Percentiles rank a stretch among this genome's conserved stretches.
Conservation (phyloP, 2,329 filamentous ascomycete species). For the Cordyceps pruinosa region DNA sequence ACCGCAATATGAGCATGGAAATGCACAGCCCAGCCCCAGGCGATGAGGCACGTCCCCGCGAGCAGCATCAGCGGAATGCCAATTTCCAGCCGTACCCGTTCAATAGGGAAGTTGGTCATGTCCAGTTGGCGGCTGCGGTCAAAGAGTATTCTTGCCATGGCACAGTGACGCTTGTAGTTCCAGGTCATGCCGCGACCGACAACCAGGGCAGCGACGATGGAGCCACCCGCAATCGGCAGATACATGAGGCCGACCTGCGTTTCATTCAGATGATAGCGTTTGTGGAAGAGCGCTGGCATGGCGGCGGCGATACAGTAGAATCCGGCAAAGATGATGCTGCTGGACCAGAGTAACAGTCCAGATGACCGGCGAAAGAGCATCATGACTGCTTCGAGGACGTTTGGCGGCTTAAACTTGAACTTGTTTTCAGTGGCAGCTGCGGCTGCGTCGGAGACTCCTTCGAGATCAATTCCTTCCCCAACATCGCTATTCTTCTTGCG, state of each 20-base stretch:
- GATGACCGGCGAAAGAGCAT: conserved; percentile 37
- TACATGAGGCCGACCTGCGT: conserved; percentile 47
- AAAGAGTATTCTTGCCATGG: conserved; percentile 43
- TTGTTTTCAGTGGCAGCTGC: background rate
- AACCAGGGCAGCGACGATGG: conserved; percentile 37
- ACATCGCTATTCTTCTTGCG: conserved; percentile 15
- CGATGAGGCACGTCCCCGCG: conserved; percentile 37
- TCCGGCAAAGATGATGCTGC: conserved; percentile 40
- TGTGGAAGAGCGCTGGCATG: conserved; percentile 35
- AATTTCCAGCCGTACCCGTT: conserved; percentile 42
- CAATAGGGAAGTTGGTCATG: conserved; percentile 43
- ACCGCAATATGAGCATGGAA: conserved; percentile 36
- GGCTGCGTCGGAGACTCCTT: too few species aligned
- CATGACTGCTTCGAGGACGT: conserved; percentile 33
- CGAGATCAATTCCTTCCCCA: background rate
- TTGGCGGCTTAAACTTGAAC: conserved; percentile 33
- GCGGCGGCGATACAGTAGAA: conserved; percentile 42
- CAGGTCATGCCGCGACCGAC: conserved; percentile 55
- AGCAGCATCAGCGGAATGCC: conserved; percentile 45
- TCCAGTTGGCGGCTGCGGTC: conserved; percentile 46
- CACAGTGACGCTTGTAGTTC: conserved; percentile 59
- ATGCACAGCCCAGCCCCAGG: conserved; percentile 48
- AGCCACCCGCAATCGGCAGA: conserved; percentile 43
- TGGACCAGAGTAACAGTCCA: conserved; percentile 37
- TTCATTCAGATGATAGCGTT: conserved; percentile 54